phyloP scores from a whole-genome alignment of 192 early-diverging fungal genomes.

The Gaertneriomyces semiglobifer region DNA sequence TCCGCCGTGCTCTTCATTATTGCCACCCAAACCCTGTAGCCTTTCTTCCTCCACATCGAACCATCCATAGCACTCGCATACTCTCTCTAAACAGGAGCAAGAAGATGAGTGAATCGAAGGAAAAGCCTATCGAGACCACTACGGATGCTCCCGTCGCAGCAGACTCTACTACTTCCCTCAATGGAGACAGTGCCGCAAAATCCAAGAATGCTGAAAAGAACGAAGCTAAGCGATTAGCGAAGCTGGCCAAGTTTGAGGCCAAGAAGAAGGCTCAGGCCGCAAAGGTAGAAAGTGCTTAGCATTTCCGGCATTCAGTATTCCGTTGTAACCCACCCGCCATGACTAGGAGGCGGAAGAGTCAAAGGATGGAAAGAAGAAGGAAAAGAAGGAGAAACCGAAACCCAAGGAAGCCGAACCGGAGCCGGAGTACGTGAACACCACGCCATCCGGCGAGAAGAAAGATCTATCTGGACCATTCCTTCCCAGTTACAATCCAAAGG shows the following conservation, averaged over 20 bases:
- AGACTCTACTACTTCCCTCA: background rate
- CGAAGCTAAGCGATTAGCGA: constrained; percentile 85
- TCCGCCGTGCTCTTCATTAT: too few species aligned
- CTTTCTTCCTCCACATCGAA: too few species aligned
- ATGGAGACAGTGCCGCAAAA: constrained; percentile 29
- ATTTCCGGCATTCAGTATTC: too few species aligned
- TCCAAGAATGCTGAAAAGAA: constrained; percentile 86
- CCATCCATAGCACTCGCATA: too few species aligned
- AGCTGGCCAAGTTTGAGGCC: constrained; percentile 87
- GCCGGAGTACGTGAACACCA: constrained; percentile 72
- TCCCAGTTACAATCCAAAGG: constrained; percentile 76
- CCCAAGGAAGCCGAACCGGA: constrained; percentile 57
- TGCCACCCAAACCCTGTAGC: too few species aligned
- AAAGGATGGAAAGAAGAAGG: constrained; percentile 31
- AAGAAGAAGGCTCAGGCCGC: constrained; percentile 73
- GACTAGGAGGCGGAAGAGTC: too few species aligned
- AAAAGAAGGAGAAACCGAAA: constrained; percentile 58
- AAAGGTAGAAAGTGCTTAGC: background rate
- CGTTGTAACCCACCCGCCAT: too few species aligned
- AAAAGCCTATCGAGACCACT: too few species aligned
- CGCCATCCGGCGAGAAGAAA: constrained; percentile 86
- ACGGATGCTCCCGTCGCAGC: background rate
- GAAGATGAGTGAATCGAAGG: too few species aligned
- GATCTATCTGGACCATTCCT: constrained; percentile 76
- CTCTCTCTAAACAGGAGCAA: too few species aligned